Conservation (phyloP, 148 eudicot species). For the Polygonum aviculare region DNA sequence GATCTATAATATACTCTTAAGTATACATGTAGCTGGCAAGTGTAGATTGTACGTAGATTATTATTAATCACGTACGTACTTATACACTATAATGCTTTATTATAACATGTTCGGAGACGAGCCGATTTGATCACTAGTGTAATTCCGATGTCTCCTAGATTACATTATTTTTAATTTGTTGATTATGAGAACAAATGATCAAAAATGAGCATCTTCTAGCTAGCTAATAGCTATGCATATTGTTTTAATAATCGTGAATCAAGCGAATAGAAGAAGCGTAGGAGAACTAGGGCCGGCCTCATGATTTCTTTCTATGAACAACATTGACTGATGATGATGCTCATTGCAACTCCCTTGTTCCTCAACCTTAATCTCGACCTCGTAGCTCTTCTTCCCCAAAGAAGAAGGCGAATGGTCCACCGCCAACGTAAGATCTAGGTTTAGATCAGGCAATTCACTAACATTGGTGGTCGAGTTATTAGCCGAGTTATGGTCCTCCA, state of each 20-base stretch:
- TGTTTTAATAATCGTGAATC: background rate
- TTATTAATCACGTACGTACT: background rate
- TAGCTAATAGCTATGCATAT: background rate
- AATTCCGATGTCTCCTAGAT: background rate
- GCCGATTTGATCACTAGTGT: background rate
- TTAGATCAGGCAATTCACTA: slow-evolving; percentile 6
- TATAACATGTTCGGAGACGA: background rate
- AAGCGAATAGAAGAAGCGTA: slow-evolving; percentile 2
- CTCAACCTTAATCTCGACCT: background rate
- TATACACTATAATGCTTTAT: background rate
- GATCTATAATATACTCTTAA: too few relatives aligned
- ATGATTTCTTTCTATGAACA: background rate
- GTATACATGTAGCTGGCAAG: background rate
- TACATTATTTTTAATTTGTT: background rate
- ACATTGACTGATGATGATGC: background rate
- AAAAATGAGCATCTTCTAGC: background rate
- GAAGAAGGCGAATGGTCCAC: background rate
- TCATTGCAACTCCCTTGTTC: background rate
- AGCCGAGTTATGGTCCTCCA: background rate
- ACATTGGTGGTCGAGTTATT: background rate
- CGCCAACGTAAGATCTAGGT: slow-evolving; percentile 3
- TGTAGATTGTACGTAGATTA: background rate
- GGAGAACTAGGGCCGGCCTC: background rate
- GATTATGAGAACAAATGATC: background rate
- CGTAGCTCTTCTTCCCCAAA: background rate